These are phyloP conservation scores for Bruguiera parviflora DNA, from an alignment of 345 rosid species.

Conservation along the genomic window DNA sequence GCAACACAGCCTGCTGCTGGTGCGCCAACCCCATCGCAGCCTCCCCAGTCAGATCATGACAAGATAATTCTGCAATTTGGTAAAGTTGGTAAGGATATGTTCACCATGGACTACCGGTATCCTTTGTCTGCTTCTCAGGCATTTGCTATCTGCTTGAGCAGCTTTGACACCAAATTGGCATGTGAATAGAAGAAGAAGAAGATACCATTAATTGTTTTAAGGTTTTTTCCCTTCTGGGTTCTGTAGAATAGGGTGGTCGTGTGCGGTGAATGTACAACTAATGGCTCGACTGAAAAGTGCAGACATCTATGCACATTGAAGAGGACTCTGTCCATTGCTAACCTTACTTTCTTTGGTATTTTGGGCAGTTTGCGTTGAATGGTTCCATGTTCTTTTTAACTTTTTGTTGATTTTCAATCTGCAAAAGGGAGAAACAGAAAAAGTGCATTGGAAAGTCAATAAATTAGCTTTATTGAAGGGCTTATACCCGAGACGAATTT, in stretches of 20 bases:
- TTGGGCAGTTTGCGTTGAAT: neutral
- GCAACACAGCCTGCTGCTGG: slow-evolving; percentile 21
- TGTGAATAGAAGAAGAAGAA: slow-evolving; percentile 19
- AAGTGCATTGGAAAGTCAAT: no score
- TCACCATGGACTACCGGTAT: slow-evolving; percentile 20
- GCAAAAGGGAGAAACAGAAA: no score
- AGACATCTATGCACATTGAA: neutral
- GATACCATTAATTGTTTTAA: neutral
- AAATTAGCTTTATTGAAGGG: no score
- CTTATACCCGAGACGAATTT: no score
- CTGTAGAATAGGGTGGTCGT: neutral
- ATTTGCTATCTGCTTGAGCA: slow-evolving; percentile 19
- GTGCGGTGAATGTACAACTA: neutral
- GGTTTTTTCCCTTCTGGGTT: neutral
- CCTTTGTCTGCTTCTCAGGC: slow-evolving; percentile 24
- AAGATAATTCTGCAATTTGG: slow-evolving; percentile 21
- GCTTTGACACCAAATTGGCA: slow-evolving; percentile 25
- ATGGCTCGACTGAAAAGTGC: neutral
- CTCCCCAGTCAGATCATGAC: slow-evolving; percentile 20
- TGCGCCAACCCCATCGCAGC: slow-evolving; percentile 15
- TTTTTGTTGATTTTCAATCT: no score
- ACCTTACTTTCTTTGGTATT: neutral
- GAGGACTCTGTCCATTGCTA: neutral
- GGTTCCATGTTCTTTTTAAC: no score
- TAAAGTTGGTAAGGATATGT: slow-evolving; percentile 18